These are phyloP conservation scores for Martiniozyma asiatica DNA, from an alignment of 1,139 yeast genomes.

Conservation along the genomic window DNA sequence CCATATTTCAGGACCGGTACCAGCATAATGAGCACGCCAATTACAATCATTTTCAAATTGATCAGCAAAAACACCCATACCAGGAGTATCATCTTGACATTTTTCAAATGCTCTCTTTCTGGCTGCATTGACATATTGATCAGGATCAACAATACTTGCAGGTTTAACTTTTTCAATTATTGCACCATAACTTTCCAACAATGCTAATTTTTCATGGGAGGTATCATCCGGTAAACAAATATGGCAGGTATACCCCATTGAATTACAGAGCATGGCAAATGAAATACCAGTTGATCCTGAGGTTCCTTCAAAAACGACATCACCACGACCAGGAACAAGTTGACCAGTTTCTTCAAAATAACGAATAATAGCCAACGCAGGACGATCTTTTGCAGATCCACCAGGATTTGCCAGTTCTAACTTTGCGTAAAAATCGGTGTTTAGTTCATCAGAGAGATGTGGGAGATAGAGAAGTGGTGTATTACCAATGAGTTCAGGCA, in stretches of 20 bases:
- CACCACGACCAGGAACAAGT: constrained; percentile 45
- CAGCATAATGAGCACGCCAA: constrained; percentile 70
- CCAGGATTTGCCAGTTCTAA: constrained; percentile 84
- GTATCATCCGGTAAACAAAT: constrained; percentile 96
- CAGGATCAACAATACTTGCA: constrained; percentile 88
- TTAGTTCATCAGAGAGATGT: constrained; percentile 64
- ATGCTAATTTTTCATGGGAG: constrained; percentile 63
- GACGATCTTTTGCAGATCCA: constrained; percentile 92
- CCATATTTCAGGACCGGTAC: constrained; percentile 89
- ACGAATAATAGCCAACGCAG: constrained; percentile 73
- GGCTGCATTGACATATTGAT: constrained; percentile 87
- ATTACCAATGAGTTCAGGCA: constrained; percentile 69
- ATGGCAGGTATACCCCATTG: constrained; percentile 80
- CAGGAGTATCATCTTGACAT: constrained; percentile 25
- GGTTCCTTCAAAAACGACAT: constrained; percentile 83
- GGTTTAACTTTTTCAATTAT: constrained; percentile 82
- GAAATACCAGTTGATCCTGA: constrained; percentile 95
- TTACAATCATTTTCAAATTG: constrained; percentile 90
- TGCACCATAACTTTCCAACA: constrained; percentile 71
- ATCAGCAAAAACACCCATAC: constrained; percentile 75
- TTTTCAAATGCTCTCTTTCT: constrained; percentile 51
- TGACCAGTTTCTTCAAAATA: constrained; percentile 52
- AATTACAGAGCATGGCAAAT: constrained; percentile 75
- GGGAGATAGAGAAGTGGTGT: constrained; percentile 76
- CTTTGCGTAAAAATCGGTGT: constrained; percentile 79